phyloP scores from a whole-genome alignment of 345 rosid species.

The Erucastrum elatum region DNA sequence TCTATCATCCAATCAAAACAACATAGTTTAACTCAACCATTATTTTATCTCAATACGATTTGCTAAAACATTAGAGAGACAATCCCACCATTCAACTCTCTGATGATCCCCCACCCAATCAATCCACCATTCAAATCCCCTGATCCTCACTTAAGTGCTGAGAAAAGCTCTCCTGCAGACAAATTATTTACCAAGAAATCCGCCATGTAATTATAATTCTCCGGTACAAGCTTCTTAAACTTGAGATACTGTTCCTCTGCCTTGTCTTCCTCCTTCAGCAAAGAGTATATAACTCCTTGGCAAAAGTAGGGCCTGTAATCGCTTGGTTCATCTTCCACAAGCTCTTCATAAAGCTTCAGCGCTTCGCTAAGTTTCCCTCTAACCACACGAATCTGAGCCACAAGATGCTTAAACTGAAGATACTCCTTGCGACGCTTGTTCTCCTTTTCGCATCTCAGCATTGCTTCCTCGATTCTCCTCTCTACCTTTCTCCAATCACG shows the following conservation, averaged over 20 bases:
- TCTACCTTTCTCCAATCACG: slow-evolving; percentile 47
- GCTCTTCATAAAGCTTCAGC: slow-evolving; percentile 74
- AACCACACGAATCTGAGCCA: slow-evolving; percentile 75
- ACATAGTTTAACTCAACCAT: neutral
- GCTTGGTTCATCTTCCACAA: slow-evolving; percentile 77
- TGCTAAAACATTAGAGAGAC: neutral
- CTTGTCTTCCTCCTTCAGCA: slow-evolving; percentile 72
- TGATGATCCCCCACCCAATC: slow-evolving; percentile 21
- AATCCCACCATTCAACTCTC: slow-evolving; percentile 34
- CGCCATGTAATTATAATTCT: slow-evolving; percentile 77
- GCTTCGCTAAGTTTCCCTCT: slow-evolving; percentile 71
- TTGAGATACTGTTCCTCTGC: slow-evolving; percentile 80
- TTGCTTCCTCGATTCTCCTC: slow-evolving; percentile 61
- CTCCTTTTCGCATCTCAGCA: slow-evolving; percentile 70
- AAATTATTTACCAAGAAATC: slow-evolving; percentile 62
- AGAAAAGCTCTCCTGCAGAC: slow-evolving; percentile 64
- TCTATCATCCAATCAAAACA: neutral
- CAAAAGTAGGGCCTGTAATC: slow-evolving; percentile 92
- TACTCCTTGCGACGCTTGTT: slow-evolving; percentile 51
- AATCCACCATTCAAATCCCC: slow-evolving; percentile 33
- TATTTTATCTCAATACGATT: neutral
- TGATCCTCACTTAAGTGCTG: slow-evolving; percentile 45
- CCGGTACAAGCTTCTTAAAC: slow-evolving; percentile 81
- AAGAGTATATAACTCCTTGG: slow-evolving; percentile 74
- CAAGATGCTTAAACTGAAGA: slow-evolving; percentile 71